phyloP scores from a whole-genome alignment of 2,329 filamentous ascomycete genomes.

The Massarina eburnea region DNA sequence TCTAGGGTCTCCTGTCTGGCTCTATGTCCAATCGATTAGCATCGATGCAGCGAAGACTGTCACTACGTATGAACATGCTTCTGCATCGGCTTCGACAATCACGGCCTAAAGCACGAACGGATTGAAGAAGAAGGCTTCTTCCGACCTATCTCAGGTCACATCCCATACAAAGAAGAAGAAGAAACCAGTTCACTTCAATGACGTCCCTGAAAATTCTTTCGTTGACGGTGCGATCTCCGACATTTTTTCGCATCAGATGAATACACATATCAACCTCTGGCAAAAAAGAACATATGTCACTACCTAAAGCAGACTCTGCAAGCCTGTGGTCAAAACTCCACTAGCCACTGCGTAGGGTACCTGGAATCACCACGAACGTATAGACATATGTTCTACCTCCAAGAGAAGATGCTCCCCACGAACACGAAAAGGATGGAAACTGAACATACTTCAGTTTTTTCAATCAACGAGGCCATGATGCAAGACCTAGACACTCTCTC shows the following conservation, averaged over 20 bases:
- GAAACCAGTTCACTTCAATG: slow-evolving; percentile 14
- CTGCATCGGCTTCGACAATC: not conserved
- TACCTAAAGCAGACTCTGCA: slow-evolving; percentile 20
- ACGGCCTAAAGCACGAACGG: no score
- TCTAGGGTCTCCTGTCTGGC: slow-evolving; percentile 21
- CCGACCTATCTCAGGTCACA: slow-evolving; percentile 2
- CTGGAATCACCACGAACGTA: slow-evolving; percentile 22
- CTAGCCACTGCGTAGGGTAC: slow-evolving; percentile 22
- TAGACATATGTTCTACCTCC: slow-evolving; percentile 24
- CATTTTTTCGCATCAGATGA: no score
- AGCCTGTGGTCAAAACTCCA: not conserved
- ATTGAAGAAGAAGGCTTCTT: slow-evolving; percentile 22
- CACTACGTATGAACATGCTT: no score
- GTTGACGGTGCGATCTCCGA: not conserved
- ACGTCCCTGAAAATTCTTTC: not conserved
- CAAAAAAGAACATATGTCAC: slow-evolving; percentile 25
- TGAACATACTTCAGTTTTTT: slow-evolving; percentile 2
- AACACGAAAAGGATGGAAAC: not conserved
- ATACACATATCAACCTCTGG: slow-evolving; percentile 21
- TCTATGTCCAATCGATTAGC: slow-evolving; percentile 25
- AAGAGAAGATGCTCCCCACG: slow-evolving; percentile 1
- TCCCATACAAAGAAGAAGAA: slow-evolving; percentile 13
- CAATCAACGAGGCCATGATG: slow-evolving; percentile 14
- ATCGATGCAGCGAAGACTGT: slow-evolving; percentile 7
- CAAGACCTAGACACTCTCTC: slow-evolving; percentile 10